A percentile compares a stretch with the other conserved stretches of the same genome.
Evolutionary conservation across 140 eudicot genomes (phyloP).

Genomic region (Oenanthe javanica): DNA sequence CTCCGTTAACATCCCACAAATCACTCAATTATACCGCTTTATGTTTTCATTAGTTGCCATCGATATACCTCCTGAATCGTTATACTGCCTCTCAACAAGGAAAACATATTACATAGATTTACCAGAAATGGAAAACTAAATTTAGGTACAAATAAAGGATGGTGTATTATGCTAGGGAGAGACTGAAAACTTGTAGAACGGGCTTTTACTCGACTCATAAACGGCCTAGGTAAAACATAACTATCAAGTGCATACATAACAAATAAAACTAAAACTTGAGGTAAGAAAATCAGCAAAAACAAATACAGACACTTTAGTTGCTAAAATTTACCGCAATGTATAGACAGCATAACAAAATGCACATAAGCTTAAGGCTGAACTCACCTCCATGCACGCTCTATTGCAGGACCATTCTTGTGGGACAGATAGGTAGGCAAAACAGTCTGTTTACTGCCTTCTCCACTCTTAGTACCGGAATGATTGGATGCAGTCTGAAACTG

Average conservation of each 20-base stretch:
- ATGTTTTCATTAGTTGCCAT: background rate
- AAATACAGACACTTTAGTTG: background rate
- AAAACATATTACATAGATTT: background rate
- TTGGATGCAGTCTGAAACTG: background rate
- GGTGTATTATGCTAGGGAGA: background rate
- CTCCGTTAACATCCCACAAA: background rate
- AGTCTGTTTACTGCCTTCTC: background rate
- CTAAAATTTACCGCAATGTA: background rate
- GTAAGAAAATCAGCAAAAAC: background rate
- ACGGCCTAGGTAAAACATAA: background rate
- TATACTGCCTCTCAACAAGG: background rate
- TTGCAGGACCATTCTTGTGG: slow-evolving; percentile 10
- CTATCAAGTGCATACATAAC: background rate
- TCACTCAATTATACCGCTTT: background rate
- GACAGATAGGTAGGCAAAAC: background rate
- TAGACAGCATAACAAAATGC: background rate
- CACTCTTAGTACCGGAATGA: background rate
- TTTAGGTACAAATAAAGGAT: background rate
- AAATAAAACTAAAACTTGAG: background rate
- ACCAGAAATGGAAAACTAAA: background rate
- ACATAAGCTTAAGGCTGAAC: background rate
- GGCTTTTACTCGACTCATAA: background rate
- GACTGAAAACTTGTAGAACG: background rate
- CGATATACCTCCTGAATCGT: background rate
- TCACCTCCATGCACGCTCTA: slow-evolving; percentile 5